Percentiles rank a stretch among this genome's conserved stretches.
phyloP scores from a whole-genome alignment of 306 rosid genomes.

The Lithocarpus polystachyus region DNA sequence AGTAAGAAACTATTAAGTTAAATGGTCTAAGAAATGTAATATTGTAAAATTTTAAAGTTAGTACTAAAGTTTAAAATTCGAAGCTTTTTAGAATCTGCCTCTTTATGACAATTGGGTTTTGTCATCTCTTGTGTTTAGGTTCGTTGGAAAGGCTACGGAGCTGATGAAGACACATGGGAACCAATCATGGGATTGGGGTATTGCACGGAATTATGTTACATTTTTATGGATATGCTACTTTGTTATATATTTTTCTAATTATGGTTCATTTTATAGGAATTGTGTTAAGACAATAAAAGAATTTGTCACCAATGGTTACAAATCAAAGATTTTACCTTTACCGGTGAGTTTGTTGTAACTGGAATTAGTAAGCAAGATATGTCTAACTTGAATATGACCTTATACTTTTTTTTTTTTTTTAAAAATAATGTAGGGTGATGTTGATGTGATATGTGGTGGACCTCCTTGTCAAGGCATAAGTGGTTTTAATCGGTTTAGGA shows the following conservation, averaged over 20 bases:
- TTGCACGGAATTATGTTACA: not conserved
- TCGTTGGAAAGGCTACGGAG: slow-evolving; percentile 72
- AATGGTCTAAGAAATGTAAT: not conserved
- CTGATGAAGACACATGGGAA: slow-evolving; percentile 75
- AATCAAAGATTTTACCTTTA: slow-evolving; percentile 48
- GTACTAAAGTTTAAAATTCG: not conserved
- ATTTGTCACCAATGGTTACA: slow-evolving; percentile 48
- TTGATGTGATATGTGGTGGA: slow-evolving; percentile 90
- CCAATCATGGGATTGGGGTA: slow-evolving; percentile 65
- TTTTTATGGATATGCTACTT: not conserved
- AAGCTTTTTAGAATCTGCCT: not conserved
- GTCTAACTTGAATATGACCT: no score
- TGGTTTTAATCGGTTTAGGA: slow-evolving; percentile 89
- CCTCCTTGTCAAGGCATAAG: slow-evolving; percentile 99
- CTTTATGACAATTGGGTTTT: not conserved
- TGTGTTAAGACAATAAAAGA: slow-evolving; percentile 46
- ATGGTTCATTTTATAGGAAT: slow-evolving; percentile 34
- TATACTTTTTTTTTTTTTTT: not conserved
- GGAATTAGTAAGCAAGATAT: not conserved
- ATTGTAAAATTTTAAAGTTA: not conserved
- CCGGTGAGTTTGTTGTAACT: slow-evolving; percentile 45
- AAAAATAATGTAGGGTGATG: slow-evolving; percentile 46
- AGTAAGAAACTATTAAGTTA: no score
- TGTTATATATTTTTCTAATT: not conserved
- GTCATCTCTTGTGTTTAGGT: slow-evolving; percentile 39